These are phyloP conservation scores for Globisporangium viniferum DNA, from an alignment of 352 stramenopile genomes.

Conservation along the genomic window DNA sequence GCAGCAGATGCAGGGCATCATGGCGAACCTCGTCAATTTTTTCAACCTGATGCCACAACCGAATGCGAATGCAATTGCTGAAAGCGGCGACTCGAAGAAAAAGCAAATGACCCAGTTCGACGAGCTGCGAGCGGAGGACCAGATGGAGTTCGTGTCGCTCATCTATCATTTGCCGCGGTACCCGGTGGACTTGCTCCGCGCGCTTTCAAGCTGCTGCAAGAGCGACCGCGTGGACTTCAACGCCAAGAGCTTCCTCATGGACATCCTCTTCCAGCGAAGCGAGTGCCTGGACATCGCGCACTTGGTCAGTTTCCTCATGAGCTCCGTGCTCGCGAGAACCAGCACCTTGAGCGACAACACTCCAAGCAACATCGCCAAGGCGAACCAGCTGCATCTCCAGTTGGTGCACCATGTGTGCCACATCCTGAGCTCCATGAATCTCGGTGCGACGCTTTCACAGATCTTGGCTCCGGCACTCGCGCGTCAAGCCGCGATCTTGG, in stretches of 20 bases:
- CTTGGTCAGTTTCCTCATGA: slow-evolving; percentile 82
- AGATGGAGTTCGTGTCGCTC: slow-evolving; percentile 69
- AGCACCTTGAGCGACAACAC: slow-evolving; percentile 6
- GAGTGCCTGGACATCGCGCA: slow-evolving; percentile 65
- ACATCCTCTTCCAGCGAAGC: slow-evolving; percentile 70
- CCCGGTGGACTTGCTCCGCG: slow-evolving; percentile 60
- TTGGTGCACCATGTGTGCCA: slow-evolving; percentile 65
- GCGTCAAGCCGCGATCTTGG: slow-evolving; percentile 34
- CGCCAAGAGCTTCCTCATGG: slow-evolving; percentile 81
- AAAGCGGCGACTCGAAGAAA: neutral
- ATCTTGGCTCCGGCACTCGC: slow-evolving; percentile 66
- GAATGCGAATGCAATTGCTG: neutral
- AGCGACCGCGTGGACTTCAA: slow-evolving; percentile 49
- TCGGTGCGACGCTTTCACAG: slow-evolving; percentile 62
- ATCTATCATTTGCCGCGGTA: slow-evolving; percentile 77
- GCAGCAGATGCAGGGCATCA: slow-evolving; percentile 48
- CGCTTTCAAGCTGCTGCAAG: slow-evolving; percentile 75
- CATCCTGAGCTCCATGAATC: slow-evolving; percentile 60
- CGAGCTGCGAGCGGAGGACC: slow-evolving; percentile 38
- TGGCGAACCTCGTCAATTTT: slow-evolving; percentile 59
- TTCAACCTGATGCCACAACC: slow-evolving; percentile 44
- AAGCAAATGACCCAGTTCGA: slow-evolving; percentile 43
- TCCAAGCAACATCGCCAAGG: slow-evolving; percentile 22
- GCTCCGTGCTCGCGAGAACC: slow-evolving; percentile 47
- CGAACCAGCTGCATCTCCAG: slow-evolving; percentile 34